Evolutionary conservation across 2,329 filamentous ascomycete species (phyloP).

Genomic region (Hypoxylon sp.): DNA sequence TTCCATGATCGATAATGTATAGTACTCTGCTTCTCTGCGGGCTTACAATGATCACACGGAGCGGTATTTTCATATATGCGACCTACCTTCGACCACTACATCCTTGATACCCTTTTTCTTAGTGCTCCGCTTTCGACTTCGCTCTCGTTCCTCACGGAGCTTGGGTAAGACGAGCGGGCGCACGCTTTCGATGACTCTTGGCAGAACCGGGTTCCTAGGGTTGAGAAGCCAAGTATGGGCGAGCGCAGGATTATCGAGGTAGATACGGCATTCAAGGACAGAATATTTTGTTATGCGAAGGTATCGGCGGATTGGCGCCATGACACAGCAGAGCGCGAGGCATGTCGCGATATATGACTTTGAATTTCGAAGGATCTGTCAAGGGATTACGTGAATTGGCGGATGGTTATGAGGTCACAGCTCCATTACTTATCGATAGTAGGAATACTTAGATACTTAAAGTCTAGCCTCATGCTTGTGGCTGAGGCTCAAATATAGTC

Average conservation of each 20-base stretch:
- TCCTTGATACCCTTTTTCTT: constrained; percentile 90
- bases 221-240: constrained; percentile 87
- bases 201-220: constrained; percentile 79
- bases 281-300: constrained; percentile 93
- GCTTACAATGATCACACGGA: constrained; percentile 5
- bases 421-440: constrained; percentile 25
- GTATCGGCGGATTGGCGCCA: constrained; percentile 92
- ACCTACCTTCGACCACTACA: constrained; percentile 81
- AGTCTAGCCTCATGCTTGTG: constrained; percentile 4
- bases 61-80: constrained; percentile 31
- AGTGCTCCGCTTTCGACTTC: constrained; percentile 70
- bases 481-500: constrained; percentile 18
- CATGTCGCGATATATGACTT: constrained; percentile 35
- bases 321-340: constrained; percentile 55
- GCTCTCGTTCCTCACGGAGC: constrained; percentile 79
- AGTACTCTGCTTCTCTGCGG: constrained; percentile 29
- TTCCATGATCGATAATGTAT: constrained; percentile 30
- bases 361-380: constrained; percentile 2
- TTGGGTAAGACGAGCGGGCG: constrained; percentile 91
- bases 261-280: constrained; percentile 96
- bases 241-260: constrained; percentile 90
- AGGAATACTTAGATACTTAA: background rate
- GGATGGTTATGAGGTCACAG: constrained; percentile 39
- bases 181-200: constrained; percentile 85
- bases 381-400: constrained; percentile 2